Evolutionary conservation across 768 basidiomycete species (phyloP), one percentile per base, ranked within the genome.

Genomic region (Russula lepida): DNA sequence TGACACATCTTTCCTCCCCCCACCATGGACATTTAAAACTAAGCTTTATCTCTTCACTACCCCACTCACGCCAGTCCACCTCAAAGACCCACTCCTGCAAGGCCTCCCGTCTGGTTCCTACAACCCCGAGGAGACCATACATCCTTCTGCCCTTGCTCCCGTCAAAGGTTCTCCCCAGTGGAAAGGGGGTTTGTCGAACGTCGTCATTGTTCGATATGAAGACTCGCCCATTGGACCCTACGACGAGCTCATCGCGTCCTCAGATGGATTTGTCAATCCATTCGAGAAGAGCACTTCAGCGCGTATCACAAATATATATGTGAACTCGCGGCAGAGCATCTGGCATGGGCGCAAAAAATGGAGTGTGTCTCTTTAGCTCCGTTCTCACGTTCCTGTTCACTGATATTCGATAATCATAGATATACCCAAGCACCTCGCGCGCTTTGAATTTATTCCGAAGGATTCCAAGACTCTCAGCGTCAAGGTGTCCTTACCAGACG

Each of bases 291-390:
- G 60, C 4, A 54, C 51, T 17, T 17, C 33, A 2, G 9, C 12
- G 3, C 61, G 64, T 3, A 48, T 63, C 54, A 64, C 62, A 6
- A 63, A 54, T 17, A 65, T 59, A 30, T 65, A 59, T 41, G 64
- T 65, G 21, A 56, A 54, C 49, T 9, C 49, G 2, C 21, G 7
- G 15, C n/a, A 58, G 58, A 56, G 53, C 37, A 6, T 56, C 6
- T 58, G 51, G 62, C 59, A 63, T 9, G 64, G 62, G 15, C 64
- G 64, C 23, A 46, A 12, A 21, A 25, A 25, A 54, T 65, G 64
- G 64, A 63, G 64, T 65, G 17, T 15, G 49, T 47, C 5, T 11
- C 4, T 27, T 5, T 25, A 1, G 4, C 35, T 11, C 27, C 33
- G 5, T 21, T 39, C 4, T 1, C 21, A 5, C 17, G 2, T 39